These are phyloP conservation scores for Tuctoria greenei DNA, from an alignment of 176 grass and related monocot genomes.

Conservation along the genomic window DNA sequence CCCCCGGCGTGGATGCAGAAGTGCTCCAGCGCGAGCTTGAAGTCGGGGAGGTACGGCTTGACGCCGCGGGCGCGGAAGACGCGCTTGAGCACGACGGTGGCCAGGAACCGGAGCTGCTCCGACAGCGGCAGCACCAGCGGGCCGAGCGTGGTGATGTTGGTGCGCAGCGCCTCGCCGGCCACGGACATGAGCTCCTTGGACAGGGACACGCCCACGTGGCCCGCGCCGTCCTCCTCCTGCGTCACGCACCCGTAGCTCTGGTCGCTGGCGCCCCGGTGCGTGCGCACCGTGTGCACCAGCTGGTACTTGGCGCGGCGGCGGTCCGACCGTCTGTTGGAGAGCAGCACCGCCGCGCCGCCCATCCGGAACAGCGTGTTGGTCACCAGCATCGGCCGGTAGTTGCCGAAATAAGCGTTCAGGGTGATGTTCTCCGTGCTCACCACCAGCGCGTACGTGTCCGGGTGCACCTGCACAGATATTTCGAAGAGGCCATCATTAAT, in stretches of 20 bases:
- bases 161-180: conserved; percentile 45
- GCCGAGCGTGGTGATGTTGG: conserved; percentile 47
- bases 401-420: conserved; percentile 53
- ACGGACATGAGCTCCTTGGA: conserved; percentile 55
- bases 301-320: conserved; percentile 31
- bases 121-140: conserved; percentile 43
- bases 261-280: conserved; percentile 39
- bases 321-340: conserved; percentile 44
- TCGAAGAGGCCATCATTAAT: not conserved
- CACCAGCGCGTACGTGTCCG: conserved; percentile 55
- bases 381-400: conserved; percentile 53
- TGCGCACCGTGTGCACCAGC: conserved; percentile 18
- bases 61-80: conserved; percentile 16
- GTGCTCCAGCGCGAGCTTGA: conserved; percentile 54
- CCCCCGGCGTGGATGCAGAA: conserved; percentile 75
- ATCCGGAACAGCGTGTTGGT: conserved; percentile 48
- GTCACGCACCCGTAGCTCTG: conserved; percentile 38
- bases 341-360: conserved; percentile 48
- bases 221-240: conserved; percentile 37
- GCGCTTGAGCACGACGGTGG: conserved; percentile 15
- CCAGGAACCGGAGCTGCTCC: conserved; percentile 45
- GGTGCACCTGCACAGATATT: conserved; percentile 45
- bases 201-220: conserved; percentile 29
- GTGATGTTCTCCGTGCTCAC: conserved; percentile 72
- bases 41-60: conserved; percentile 52